Evolutionary conservation across 257 asterid genomes (phyloP), one percentile per base, ranked within the genome.

Genomic region (Lithospermum erythrorhizon): DNA sequence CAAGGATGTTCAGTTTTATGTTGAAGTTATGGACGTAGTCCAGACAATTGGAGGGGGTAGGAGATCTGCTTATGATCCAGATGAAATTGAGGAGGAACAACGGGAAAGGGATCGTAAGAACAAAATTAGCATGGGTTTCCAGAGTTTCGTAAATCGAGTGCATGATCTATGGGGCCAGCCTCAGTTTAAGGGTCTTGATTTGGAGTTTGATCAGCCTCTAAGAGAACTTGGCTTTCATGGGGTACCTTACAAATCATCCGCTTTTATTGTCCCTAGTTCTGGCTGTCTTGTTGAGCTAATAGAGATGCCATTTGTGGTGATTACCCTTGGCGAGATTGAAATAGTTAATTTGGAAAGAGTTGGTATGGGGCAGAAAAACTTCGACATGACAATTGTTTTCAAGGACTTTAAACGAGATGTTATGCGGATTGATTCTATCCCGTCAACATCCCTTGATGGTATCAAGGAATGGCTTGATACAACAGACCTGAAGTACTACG

Each of bases 1-100:
- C 20, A 74, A 74, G 29, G 79, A 74, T 59, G 79, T 70, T 27
- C 76, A 74, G 59, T 74, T 74, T 60, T 70, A 70, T 63, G 73
- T 74, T 59, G 76, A 71, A 48, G 76, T 71, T 30, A 66, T 71
- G 72, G 76, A 71, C 52, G 72, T 66, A 59, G 71, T 66, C 27
- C 71, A 71, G 59, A 71, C 68, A 9, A 59, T 65, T 56, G 72
- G 71, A 21, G 76, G 72, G 57, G 64, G 76, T 11, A 71, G 66
- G 59, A 62, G 76, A 48, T 71, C 76, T 32, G 76, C 76, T 9
- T 58, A 72, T 63, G 76, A 72, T 37, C 70, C 72, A 21, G 76
- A 72, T 57, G 76, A 72, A 64, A 62, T 72, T 67, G 72, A 72
- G 68, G 68, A 72, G 62, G 76, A 72, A 30, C 68, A 67, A 37